phyloP scores from a whole-genome alignment of 352 stramenopile species.

The Achlya hypogyna region DNA sequence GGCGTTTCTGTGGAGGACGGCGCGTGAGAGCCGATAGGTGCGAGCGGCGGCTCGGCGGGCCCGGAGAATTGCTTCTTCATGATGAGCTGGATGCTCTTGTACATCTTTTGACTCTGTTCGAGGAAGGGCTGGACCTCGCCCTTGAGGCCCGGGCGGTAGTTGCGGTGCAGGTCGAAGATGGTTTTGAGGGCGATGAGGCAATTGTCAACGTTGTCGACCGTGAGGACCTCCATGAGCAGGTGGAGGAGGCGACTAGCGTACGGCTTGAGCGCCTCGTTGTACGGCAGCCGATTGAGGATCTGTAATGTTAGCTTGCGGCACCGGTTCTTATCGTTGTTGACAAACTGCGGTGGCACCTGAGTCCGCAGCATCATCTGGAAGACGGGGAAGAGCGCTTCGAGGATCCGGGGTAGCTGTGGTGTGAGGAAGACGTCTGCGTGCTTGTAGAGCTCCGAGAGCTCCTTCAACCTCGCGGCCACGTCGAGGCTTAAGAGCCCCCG shows the following conservation, averaged over 20 bases:
- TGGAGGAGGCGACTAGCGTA: conserved; percentile 90
- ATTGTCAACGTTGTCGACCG: conserved; percentile 96
- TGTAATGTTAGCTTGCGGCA: conserved; percentile 91
- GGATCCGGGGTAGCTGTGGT: conserved; percentile 82
- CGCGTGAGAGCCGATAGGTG: not conserved
- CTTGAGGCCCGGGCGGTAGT: conserved; percentile 85
- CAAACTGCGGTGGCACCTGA: conserved; percentile 63
- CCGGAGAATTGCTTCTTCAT: conserved; percentile 81
- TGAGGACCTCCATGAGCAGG: conserved; percentile 89
- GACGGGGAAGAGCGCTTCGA: conserved; percentile 86
- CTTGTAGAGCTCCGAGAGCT: conserved; percentile 81
- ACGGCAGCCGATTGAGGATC: conserved; percentile 91
- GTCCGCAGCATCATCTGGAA: conserved; percentile 79
- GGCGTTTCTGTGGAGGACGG: conserved; percentile 13
- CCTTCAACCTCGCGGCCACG: conserved; percentile 59
- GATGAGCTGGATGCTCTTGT: conserved; percentile 76
- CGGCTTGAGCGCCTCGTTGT: conserved; percentile 91
- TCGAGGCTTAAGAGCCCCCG: conserved; percentile 79
- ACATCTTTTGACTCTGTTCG: conserved; percentile 85
- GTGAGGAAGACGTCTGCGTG: conserved; percentile 84
- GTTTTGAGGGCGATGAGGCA: conserved; percentile 90
- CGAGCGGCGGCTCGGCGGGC: conserved; percentile 26
- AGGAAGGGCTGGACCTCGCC: conserved; percentile 87
- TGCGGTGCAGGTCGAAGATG: conserved; percentile 96
- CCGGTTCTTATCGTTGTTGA: conserved; percentile 70